Percentiles rank a stretch among this genome's conserved stretches.
Evolutionary conservation across 768 basidiomycete genomes (phyloP).

Genomic region (Lepiota venenata): DNA sequence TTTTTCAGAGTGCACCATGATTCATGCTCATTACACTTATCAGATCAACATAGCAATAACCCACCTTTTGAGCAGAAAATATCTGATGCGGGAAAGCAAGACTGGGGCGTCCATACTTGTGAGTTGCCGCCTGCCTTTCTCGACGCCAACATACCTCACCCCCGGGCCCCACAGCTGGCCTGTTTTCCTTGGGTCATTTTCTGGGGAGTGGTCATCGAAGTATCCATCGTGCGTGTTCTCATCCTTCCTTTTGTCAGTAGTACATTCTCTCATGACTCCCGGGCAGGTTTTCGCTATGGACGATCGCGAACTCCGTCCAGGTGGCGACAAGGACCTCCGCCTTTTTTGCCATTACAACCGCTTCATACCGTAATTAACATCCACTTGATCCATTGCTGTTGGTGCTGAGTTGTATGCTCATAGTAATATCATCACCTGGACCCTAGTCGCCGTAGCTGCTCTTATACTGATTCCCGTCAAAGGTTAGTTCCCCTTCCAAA

Average conservation of each 20-base stretch:
- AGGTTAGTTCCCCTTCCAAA: neutral
- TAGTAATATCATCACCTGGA: neutral
- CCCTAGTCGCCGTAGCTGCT: neutral
- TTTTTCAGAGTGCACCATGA: neutral
- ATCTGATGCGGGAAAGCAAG: neutral
- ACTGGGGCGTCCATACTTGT: neutral
- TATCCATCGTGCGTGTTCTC: neutral
- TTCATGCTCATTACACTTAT: neutral
- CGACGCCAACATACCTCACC: neutral
- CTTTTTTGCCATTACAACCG: slow-evolving; percentile 2
- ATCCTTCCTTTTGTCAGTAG: neutral
- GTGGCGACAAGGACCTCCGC: neutral
- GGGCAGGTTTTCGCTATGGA: neutral
- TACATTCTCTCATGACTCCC: too few species aligned
- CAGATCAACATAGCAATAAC: neutral
- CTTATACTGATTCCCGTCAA: neutral
- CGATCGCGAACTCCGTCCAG: neutral
- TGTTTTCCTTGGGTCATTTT: slow-evolving; percentile 3
- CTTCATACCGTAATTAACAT: neutral
- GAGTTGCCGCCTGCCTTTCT: neutral
- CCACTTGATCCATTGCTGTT: neutral
- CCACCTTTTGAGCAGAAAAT: neutral
- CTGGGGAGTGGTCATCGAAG: neutral
- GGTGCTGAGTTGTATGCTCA: neutral
- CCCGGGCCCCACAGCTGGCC: neutral